Evolutionary conservation across 768 basidiomycete species (phyloP).

Genomic region (Nidularia pulvinata): DNA sequence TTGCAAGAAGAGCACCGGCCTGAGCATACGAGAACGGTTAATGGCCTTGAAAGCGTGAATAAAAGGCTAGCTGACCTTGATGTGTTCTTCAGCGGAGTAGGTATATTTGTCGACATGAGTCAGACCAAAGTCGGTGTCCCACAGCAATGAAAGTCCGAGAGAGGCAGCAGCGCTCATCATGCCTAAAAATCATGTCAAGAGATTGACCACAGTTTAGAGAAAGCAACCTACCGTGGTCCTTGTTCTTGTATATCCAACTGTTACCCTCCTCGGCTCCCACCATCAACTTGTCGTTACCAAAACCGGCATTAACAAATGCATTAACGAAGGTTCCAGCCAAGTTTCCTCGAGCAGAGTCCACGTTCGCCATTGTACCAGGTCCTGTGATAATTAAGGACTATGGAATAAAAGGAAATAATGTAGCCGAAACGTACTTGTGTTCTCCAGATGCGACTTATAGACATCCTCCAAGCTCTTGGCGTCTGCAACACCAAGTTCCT

Average conservation of each 20-base stretch:
- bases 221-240: constrained; percentile 78
- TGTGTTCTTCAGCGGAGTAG: constrained; percentile 94
- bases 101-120: constrained; percentile 98
- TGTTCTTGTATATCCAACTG: constrained; percentile 99
- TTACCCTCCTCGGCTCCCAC: constrained; percentile 94
- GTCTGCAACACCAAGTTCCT: constrained; percentile 88
- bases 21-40: constrained; percentile 15
- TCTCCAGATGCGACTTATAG: constrained; percentile 96
- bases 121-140: constrained; percentile 95
- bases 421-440: constrained; percentile 55
- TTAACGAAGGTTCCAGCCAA: constrained; percentile 98
- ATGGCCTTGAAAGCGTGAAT: background rate
- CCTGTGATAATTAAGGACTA: constrained; percentile 32
- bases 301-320: constrained; percentile 98
- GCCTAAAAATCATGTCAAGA: constrained; percentile 36
- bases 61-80: constrained; percentile 57
- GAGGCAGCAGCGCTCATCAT: constrained; percentile 98
- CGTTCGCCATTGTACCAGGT: constrained; percentile 65
- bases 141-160: constrained; percentile 88
- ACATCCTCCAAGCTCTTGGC: constrained; percentile 95
- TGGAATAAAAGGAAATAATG: background rate
- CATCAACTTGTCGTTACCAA: constrained; percentile 99
- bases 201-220: background rate
- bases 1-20: constrained; percentile 95
- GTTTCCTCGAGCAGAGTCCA: constrained; percentile 94